phyloP scores from a whole-genome alignment of 805 yeast species.

The Myxozyma nipponensis region DNA sequence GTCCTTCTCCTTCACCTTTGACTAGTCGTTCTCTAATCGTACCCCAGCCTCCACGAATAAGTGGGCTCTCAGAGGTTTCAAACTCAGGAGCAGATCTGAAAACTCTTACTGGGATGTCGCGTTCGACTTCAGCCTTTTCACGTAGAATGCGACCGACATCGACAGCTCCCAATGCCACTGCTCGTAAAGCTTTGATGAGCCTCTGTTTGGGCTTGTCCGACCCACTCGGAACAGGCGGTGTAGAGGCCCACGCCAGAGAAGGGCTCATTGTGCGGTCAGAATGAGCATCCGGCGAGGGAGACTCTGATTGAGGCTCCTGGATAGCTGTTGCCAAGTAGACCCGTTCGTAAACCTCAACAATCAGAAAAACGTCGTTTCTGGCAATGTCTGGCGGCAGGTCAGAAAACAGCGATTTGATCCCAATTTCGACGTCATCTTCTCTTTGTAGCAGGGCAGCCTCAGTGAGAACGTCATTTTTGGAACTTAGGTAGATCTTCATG shows the following conservation, averaged over 20 bases:
- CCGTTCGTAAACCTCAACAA: slow-evolving; percentile 65
- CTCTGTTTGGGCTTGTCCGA: slow-evolving; percentile 28
- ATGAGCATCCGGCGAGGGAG: slow-evolving; percentile 48
- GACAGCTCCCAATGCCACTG: slow-evolving; percentile 84
- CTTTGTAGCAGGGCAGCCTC: slow-evolving; percentile 69
- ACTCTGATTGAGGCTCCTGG: not conserved
- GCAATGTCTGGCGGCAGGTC: slow-evolving; percentile 63
- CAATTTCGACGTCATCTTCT: slow-evolving; percentile 4
- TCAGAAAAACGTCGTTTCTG: slow-evolving; percentile 65
- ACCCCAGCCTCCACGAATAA: slow-evolving; percentile 77
- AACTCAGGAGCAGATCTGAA: slow-evolving; percentile 50
- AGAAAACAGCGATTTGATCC: slow-evolving; percentile 57
- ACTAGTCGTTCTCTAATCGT: slow-evolving; percentile 74
- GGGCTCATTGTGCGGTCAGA: slow-evolving; percentile 3
- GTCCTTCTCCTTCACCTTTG: slow-evolving; percentile 65
- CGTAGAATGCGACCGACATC: slow-evolving; percentile 78
- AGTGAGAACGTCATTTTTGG: slow-evolving; percentile 58
- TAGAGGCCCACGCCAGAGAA: not conserved
- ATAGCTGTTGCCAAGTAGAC: slow-evolving; percentile 18
- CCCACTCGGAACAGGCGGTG: slow-evolving; percentile 8
- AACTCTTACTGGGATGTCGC: slow-evolving; percentile 63
- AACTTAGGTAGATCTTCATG: slow-evolving; percentile 57
- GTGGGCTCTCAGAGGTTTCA: not conserved
- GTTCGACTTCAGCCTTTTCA: slow-evolving; percentile 59
- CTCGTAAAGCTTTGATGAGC: slow-evolving; percentile 50